Percentiles rank a stretch among this genome's conserved stretches.
Evolutionary conservation across 169 alveolate genomes (phyloP).

Genomic region (Plasmodium gallinaceum): DNA sequence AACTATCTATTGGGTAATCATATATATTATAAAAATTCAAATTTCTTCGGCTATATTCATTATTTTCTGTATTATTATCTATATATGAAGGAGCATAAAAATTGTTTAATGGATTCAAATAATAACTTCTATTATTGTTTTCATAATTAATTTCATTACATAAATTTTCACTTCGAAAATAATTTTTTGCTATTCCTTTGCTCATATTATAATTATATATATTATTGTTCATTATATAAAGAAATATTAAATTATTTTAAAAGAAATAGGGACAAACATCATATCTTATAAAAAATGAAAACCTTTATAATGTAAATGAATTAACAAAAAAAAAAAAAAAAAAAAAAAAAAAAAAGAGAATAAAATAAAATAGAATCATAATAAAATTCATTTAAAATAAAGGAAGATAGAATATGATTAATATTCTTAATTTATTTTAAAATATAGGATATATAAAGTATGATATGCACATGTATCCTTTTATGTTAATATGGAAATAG

Average conservation of each 20-base stretch:
- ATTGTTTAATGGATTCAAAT: slow-evolving; percentile 1
- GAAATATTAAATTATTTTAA: too few relatives aligned
- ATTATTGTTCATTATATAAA: slow-evolving; percentile 7
- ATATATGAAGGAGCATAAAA: background rate
- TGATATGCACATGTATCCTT: background rate
- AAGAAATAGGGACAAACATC: too few relatives aligned
- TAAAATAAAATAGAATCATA: background rate
- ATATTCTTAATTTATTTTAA: too few relatives aligned
- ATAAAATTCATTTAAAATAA: background rate
- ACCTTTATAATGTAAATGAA: too few relatives aligned
- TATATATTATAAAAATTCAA: too few relatives aligned
- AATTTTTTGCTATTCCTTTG: background rate
- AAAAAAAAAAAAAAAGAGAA: too few relatives aligned
- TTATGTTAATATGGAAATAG: too few relatives aligned
- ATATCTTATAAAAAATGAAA: too few relatives aligned
- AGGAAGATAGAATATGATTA: background rate
- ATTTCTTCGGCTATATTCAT: background rate
- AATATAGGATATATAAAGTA: background rate
- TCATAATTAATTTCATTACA: slow-evolving; percentile 20
- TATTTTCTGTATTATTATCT: background rate
- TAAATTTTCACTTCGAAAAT: slow-evolving; percentile 16
- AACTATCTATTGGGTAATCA: too few relatives aligned
- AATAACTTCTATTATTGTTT: background rate
- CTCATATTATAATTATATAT: slow-evolving; percentile 6
- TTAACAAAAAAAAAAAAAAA: too few relatives aligned